A percentile compares a stretch with the other conserved stretches of the same genome.
phyloP scores from a whole-genome alignment of 1,284 basidiomycete species.

The Tylopilus sp. region DNA sequence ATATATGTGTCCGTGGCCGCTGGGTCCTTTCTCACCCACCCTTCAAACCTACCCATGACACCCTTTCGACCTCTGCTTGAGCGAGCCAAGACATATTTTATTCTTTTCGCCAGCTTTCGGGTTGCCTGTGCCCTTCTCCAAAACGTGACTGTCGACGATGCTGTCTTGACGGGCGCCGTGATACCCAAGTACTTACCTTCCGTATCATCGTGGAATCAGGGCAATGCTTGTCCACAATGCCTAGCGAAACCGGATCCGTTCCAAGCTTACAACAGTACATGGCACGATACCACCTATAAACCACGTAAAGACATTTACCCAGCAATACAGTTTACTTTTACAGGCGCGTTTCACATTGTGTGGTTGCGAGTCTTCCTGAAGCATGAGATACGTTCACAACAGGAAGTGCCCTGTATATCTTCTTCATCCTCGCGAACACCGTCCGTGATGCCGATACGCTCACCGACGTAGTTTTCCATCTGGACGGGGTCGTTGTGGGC shows the following conservation, averaged over 20 bases:
- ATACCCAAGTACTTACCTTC: constrained; percentile 9
- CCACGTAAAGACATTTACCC: background rate
- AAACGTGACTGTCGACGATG: constrained; percentile 20
- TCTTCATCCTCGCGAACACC: constrained; percentile 17
- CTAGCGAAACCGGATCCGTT: constrained; percentile 1
- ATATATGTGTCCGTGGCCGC: too few species aligned
- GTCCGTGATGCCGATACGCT: background rate
- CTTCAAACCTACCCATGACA: too few species aligned
- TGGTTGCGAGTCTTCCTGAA: background rate
- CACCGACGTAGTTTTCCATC: constrained; percentile 10
- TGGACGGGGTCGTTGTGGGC: constrained; percentile 2
- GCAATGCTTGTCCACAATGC: background rate
- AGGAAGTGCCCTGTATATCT: constrained; percentile 22
- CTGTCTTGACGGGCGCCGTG: background rate
- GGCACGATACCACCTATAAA: constrained; percentile 16
- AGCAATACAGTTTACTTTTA: constrained; percentile 14
- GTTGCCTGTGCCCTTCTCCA: background rate
- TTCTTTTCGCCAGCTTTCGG: background rate
- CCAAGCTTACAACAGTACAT: constrained; percentile 11
- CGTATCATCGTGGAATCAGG: background rate
- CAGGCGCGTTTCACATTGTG: background rate
- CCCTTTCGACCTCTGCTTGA: too few species aligned
- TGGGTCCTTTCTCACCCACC: too few species aligned
- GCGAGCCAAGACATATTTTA: background rate
- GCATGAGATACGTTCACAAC: background rate